Conservation (phyloP, 345 rosid species). For the Lagerstroemia speciosa region DNA sequence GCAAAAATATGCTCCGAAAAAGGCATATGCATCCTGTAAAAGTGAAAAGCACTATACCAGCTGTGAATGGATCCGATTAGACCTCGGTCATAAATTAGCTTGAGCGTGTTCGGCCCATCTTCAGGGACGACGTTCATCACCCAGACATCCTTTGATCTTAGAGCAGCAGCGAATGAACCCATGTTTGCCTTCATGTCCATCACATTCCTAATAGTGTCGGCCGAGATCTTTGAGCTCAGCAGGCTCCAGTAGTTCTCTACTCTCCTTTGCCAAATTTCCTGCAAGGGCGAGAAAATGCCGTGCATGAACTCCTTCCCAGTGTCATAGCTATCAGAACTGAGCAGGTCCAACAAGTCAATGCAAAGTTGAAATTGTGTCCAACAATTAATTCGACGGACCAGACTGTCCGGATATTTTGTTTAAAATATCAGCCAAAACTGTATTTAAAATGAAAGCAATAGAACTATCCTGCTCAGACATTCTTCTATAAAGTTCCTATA, state of each 20-base stretch:
- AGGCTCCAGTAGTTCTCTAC: constrained; percentile 79
- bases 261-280: constrained; percentile 71
- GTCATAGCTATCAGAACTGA: neutral
- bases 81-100: constrained; percentile 81
- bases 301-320: neutral
- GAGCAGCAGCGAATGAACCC: constrained; percentile 92
- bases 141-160: constrained; percentile 83
- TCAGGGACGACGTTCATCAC: constrained; percentile 79
- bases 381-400: neutral
- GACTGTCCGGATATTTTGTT: neutral
- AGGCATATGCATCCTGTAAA: neutral
- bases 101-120: constrained; percentile 77
- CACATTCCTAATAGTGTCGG: constrained; percentile 69
- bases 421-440: neutral
- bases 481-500: too few species aligned
- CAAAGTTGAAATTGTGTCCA: neutral
- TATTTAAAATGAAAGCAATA: neutral
- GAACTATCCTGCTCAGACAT: neutral
- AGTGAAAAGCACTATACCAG: constrained; percentile 45
- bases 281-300: constrained; percentile 15
- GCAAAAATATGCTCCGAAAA: too few species aligned
- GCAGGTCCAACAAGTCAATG: neutral
- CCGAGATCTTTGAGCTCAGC: constrained; percentile 57
- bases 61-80: constrained; percentile 64
- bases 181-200: constrained; percentile 97